phyloP scores from a whole-genome alignment of 2,329 filamentous ascomycete genomes.

The Aspergillus neoniger region DNA sequence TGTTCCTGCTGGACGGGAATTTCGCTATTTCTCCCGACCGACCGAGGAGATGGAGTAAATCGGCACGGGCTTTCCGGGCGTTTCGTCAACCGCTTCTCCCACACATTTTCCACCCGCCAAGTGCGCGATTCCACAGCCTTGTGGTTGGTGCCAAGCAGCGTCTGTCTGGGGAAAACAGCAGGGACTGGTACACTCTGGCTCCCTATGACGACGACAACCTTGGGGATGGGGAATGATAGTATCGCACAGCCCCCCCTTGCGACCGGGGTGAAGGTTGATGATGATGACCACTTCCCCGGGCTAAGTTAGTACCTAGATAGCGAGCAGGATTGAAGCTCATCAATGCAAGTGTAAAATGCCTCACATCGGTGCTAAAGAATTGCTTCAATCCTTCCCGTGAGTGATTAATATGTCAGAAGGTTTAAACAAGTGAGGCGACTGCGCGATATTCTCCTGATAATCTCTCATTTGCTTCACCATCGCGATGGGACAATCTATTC shows the following conservation, averaged over 20 bases:
- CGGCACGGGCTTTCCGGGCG: slow-evolving; percentile 9
- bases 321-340: neutral
- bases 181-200: neutral
- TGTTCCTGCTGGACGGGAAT: neutral
- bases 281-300: neutral
- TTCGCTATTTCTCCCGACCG: neutral
- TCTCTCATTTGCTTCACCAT: neutral
- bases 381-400: neutral
- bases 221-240: neutral
- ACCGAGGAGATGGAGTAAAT: slow-evolving; percentile 2
- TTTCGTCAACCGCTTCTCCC: slow-evolving; percentile 3
- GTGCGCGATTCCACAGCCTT: slow-evolving; percentile 4
- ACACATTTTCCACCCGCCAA: neutral
- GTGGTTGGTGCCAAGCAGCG: slow-evolving; percentile 2
- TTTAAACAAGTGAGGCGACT: slow-evolving; percentile 5
- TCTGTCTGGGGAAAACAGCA: slow-evolving; percentile 6
- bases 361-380: neutral
- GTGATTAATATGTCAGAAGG: neutral
- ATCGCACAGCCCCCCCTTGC: slow-evolving; percentile 8
- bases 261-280: slow-evolving; percentile 1
- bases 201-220: neutral
- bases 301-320: neutral
- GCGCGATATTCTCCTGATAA: slow-evolving; percentile 8
- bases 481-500: neutral
- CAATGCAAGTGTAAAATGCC: slow-evolving; percentile 6